These are phyloP conservation scores for Artomyces pyxidatus DNA, from an alignment of 768 basidiomycete species.

Conservation along the genomic window DNA sequence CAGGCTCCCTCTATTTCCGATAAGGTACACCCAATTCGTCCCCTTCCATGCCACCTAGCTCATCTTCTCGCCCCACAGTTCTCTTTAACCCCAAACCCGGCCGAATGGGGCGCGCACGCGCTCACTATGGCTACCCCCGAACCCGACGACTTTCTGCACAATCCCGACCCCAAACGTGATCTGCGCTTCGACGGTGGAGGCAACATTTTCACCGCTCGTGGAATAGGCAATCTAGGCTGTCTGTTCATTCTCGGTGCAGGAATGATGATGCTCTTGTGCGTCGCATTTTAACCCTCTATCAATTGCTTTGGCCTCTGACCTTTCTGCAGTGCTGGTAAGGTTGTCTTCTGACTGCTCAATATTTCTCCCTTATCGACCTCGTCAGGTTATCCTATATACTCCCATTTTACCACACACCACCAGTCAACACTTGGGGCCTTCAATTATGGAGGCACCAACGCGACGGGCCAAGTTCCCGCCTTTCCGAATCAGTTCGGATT, in stretches of 20 bases:
- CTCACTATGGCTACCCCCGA: conserved; percentile 39
- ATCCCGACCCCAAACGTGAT: conserved; percentile 50
- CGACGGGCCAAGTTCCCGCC: conserved; percentile 51
- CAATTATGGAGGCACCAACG: conserved; percentile 70
- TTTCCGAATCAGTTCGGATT: conserved; percentile 17
- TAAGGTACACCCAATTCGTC: not conserved
- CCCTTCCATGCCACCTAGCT: not conserved
- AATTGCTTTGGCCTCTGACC: too few relatives aligned
- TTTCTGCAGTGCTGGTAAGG: conserved; percentile 26
- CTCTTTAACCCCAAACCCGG: conserved; percentile 33
- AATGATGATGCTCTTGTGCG: conserved; percentile 50
- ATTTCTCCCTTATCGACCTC: not conserved
- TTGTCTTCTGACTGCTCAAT: not conserved
- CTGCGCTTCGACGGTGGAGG: conserved; percentile 47
- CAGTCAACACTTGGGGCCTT: conserved; percentile 45
- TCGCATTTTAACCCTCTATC: too few relatives aligned
- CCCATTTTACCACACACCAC: conserved; percentile 33
- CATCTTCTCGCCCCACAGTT: conserved; percentile 22
- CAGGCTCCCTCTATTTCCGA: conserved; percentile 11
- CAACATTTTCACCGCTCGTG: conserved; percentile 51
- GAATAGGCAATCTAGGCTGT: conserved; percentile 61
- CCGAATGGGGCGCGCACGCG: conserved; percentile 40
- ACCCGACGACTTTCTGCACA: conserved; percentile 57
- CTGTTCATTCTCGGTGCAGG: conserved; percentile 45
- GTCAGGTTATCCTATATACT: conserved; percentile 42